Percentiles rank a stretch among this genome's conserved stretches.
Conservation (phyloP, 2,329 filamentous ascomycete genomes). For the Colletotrichum shisoi region DNA sequence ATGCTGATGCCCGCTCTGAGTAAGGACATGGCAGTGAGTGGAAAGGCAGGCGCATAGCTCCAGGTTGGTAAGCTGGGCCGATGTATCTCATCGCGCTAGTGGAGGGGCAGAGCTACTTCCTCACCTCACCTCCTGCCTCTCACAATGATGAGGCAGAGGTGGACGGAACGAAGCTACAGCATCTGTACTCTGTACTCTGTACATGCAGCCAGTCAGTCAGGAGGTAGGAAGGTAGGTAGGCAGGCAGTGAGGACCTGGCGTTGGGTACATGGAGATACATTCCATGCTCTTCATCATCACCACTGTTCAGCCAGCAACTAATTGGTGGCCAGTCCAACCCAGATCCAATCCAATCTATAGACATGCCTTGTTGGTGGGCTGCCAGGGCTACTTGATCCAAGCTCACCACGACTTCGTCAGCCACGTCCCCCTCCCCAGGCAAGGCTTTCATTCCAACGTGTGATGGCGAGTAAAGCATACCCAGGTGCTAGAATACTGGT, state of each 20-base stretch:
- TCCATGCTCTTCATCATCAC: background rate
- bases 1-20: background rate
- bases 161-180: background rate
- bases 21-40: background rate
- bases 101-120: conserved; percentile 3
- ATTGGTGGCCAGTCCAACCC: background rate
- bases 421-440: background rate
- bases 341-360: background rate
- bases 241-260: too few species aligned
- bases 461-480: conserved; percentile 1
- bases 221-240: too few species aligned
- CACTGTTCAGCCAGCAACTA: background rate
- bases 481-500: background rate
- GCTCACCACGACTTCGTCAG: background rate
- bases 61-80: conserved; percentile 2
- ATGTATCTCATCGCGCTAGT: background rate
- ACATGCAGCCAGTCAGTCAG: too few species aligned
- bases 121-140: background rate
- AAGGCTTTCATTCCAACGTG: conserved; percentile 21
- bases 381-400: background rate
- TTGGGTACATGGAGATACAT: conserved; percentile 1
- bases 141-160: background rate
- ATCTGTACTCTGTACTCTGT: too few species aligned
- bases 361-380: background rate
- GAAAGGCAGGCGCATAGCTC: background rate